A percentile compares a stretch with the other conserved stretches of the same genome.
Evolutionary conservation across 805 yeast species (phyloP).

Genomic region (Wickerhamomyces xylosicus): DNA sequence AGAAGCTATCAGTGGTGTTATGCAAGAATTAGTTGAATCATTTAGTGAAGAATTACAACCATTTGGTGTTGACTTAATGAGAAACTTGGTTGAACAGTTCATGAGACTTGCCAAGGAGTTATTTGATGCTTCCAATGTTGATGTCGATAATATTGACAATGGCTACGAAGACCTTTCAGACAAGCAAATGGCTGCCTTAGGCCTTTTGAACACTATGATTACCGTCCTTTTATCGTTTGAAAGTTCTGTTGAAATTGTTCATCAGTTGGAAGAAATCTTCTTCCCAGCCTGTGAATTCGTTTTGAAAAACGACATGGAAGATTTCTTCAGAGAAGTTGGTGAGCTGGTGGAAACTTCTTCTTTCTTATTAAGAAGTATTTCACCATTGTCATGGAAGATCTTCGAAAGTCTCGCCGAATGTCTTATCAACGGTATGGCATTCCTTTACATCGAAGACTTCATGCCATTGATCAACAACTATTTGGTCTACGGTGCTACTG

Average conservation of each 20-base stretch:
- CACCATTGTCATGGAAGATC: constrained; percentile 68
- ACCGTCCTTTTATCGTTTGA: constrained; percentile 79
- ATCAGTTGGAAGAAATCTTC: constrained; percentile 53
- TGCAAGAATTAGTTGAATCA: constrained; percentile 91
- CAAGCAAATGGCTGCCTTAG: constrained; percentile 74
- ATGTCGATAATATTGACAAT: constrained; percentile 26
- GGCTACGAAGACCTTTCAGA: constrained; percentile 38
- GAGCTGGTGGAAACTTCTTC: constrained; percentile 67
- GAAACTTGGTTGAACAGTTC: constrained; percentile 64
- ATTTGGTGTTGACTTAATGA: constrained; percentile 64
- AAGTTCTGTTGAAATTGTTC: constrained; percentile 58
- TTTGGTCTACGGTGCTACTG: constrained; percentile 47
- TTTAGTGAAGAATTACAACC: constrained; percentile 87
- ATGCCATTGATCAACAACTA: constrained; percentile 66
- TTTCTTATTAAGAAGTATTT: constrained; percentile 45
- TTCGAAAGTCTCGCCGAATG: constrained; percentile 39
- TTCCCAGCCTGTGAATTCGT: constrained; percentile 63
- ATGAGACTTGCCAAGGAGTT: constrained; percentile 59
- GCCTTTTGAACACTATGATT: constrained; percentile 71
- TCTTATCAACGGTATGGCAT: constrained; percentile 37
- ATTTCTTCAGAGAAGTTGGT: constrained; percentile 66
- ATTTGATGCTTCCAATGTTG: constrained; percentile 44
- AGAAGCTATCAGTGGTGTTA: constrained; percentile 79
- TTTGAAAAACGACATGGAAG: constrained; percentile 53
- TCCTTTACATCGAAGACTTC: constrained; percentile 66